These are phyloP conservation scores for Colletotrichum musicola DNA, from an alignment of 2,329 filamentous ascomycete genomes.

Conservation along the genomic window DNA sequence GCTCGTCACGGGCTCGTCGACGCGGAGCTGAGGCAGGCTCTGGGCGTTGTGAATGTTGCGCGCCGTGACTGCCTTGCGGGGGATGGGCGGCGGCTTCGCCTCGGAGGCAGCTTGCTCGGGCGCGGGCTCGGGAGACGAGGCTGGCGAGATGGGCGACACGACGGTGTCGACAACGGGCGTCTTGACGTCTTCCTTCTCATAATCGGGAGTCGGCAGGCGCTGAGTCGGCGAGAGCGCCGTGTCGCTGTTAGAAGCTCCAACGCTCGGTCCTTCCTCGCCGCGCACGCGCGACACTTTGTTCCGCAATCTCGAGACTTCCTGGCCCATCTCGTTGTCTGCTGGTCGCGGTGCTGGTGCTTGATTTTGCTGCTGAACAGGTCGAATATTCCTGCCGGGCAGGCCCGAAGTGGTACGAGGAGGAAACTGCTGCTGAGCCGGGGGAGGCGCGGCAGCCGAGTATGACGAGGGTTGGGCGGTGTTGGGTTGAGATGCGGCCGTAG, in stretches of 20 bases:
- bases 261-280: constrained; percentile 22
- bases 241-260: constrained; percentile 37
- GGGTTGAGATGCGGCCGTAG: constrained; percentile 55
- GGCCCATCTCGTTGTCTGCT: constrained; percentile 49
- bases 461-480: constrained; percentile 30
- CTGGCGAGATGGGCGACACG: constrained; percentile 59
- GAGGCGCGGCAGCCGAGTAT: constrained; percentile 19
- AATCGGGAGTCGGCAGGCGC: constrained; percentile 64
- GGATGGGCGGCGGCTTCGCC: constrained; percentile 40
- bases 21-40: constrained; percentile 43
- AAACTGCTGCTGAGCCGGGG: constrained; percentile 21
- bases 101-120: constrained; percentile 38
- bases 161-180: constrained; percentile 51
- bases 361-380: constrained; percentile 38
- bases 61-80: constrained; percentile 45
- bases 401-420: constrained; percentile 35
- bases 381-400: constrained; percentile 47
- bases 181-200: constrained; percentile 57
- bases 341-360: constrained; percentile 15
- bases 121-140: constrained; percentile 56
- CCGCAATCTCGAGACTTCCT: constrained; percentile 48
- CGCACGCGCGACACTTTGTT: constrained; percentile 35
- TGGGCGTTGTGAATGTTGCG: constrained; percentile 43
- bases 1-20: constrained; percentile 38
- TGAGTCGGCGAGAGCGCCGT: constrained; percentile 41